Evolutionary conservation across 768 basidiomycete species (phyloP).

Genomic region (Crassisporium funariophilum): DNA sequence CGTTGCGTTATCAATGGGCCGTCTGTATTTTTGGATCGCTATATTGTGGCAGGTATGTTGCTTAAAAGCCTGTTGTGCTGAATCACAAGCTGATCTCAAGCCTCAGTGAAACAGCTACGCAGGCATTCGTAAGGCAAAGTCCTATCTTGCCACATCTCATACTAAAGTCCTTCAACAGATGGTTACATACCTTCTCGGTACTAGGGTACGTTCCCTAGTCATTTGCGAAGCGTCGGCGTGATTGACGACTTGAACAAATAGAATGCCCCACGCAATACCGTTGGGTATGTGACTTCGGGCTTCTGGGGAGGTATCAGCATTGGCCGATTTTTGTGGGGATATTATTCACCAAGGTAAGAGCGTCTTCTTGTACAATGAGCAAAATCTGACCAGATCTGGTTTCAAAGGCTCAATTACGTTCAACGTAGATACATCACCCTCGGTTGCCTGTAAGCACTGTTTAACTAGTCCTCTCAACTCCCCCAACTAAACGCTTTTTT

Average conservation of each 20-base stretch:
- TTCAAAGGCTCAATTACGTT: slow-evolving; percentile 40
- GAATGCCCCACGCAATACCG: slow-evolving; percentile 52
- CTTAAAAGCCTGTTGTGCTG: not conserved
- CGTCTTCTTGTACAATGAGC: not conserved
- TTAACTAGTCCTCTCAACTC: not conserved
- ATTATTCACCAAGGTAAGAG: slow-evolving; percentile 42
- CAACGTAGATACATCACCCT: slow-evolving; percentile 46
- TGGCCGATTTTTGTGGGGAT: slow-evolving; percentile 52
- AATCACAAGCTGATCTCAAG: slow-evolving; percentile 25
- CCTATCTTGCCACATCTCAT: slow-evolving; percentile 1
- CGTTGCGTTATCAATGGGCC: slow-evolving; percentile 48
- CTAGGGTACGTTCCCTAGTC: slow-evolving; percentile 36
- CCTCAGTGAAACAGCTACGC: slow-evolving; percentile 45
- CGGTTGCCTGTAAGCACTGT: slow-evolving; percentile 16
- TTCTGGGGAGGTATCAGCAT: slow-evolving; percentile 60
- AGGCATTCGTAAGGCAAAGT: slow-evolving; percentile 49
- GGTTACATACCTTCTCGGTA: slow-evolving; percentile 51
- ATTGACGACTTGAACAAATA: too few relatives aligned
- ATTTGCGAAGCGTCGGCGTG: too few relatives aligned
- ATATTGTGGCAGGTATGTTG: slow-evolving; percentile 52
- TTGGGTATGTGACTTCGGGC: slow-evolving; percentile 58
- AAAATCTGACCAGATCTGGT: not conserved
- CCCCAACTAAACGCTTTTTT: not conserved
- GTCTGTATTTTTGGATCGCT: slow-evolving; percentile 44
- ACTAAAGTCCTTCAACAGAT: slow-evolving; percentile 36